A percentile compares a stretch with the other conserved stretches of the same genome.
Conservation (phyloP, 495 filamentous ascomycete species). For the Bacidia gigantensis region DNA sequence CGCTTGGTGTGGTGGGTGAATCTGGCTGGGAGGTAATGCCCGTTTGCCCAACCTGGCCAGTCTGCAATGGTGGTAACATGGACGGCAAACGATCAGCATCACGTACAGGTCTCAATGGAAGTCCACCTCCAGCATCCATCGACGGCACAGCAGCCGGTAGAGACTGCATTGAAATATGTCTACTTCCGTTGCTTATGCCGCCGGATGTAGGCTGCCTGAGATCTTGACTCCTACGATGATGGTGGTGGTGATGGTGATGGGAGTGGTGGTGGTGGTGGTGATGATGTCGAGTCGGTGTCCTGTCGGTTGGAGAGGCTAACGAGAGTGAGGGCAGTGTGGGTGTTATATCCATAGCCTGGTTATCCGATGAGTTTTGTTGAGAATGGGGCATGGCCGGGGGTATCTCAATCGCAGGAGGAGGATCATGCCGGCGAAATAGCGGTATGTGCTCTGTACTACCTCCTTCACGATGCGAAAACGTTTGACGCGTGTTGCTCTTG, state of each 20-base stretch:
- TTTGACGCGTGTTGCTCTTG: conserved; percentile 15
- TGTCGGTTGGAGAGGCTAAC: conserved; percentile 61
- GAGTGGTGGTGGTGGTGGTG: conserved; percentile 30
- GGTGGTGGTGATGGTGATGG: conserved; percentile 46
- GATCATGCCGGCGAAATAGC: conserved; percentile 46
- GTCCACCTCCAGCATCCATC: conserved; percentile 62
- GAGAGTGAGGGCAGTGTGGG: conserved; percentile 52
- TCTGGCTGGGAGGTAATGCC: conserved; percentile 76
- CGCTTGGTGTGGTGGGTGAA: conserved; percentile 82
- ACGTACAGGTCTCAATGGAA: conserved; percentile 65
- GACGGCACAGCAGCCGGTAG: conserved; percentile 54
- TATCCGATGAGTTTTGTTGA: conserved; percentile 30
- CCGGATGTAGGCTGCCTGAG: conserved; percentile 30
- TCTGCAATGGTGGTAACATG: conserved; percentile 59
- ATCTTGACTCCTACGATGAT: conserved; percentile 47
- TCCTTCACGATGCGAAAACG: conserved; percentile 28
- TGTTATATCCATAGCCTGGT: conserved; percentile 44
- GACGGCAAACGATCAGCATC: conserved; percentile 77
- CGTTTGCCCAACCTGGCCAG: conserved; percentile 16
- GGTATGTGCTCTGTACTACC: conserved; percentile 30
- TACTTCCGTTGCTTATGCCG: conserved; percentile 19
- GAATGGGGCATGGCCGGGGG: conserved; percentile 41
- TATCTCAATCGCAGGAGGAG: conserved; percentile 63
- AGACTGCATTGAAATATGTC: conserved; percentile 48
- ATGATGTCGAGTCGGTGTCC: conserved; percentile 47